These are phyloP conservation scores for Solidago caesia DNA, from an alignment of 129 eudicot species.

Conservation along the genomic window DNA sequence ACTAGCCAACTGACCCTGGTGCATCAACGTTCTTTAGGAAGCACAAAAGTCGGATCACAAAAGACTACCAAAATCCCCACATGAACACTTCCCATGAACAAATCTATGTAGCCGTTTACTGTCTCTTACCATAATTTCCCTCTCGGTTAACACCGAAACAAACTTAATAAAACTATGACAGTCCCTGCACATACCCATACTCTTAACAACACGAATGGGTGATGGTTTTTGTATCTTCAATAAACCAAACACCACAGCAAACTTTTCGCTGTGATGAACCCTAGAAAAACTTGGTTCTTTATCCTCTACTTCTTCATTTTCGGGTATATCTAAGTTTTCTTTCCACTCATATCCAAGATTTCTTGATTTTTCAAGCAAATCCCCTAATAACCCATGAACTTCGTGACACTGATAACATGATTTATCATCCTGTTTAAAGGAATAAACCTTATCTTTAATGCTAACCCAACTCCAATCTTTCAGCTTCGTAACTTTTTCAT, in stretches of 20 bases:
- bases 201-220: conserved; percentile 61
- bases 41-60: conserved; percentile 28
- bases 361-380: conserved; percentile 54
- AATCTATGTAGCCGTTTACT: conserved; percentile 77
- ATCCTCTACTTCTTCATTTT: conserved; percentile 40
- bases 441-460: conserved; percentile 61
- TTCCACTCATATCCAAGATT: conserved; percentile 49
- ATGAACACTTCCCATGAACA: conserved; percentile 66
- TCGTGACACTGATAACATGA: conserved; percentile 32
- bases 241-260: conserved; percentile 79
- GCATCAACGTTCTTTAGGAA: neutral
- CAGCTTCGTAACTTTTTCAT: conserved; percentile 49
- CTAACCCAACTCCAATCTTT: conserved; percentile 87
- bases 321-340: conserved; percentile 31
- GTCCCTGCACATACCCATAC: conserved; percentile 71
- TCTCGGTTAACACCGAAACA: conserved; percentile 42
- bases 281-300: conserved; percentile 32
- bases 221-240: conserved; percentile 47
- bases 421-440: conserved; percentile 49
- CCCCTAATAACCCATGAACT: conserved; percentile 39
- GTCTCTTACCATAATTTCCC: conserved; percentile 74
- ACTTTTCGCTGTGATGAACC: conserved; percentile 74
- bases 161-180: conserved; percentile 72
- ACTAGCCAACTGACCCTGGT: neutral
- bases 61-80: conserved; percentile 79